phyloP scores from a whole-genome alignment of 208 protist species.

The Porcisia hertigi region DNA sequence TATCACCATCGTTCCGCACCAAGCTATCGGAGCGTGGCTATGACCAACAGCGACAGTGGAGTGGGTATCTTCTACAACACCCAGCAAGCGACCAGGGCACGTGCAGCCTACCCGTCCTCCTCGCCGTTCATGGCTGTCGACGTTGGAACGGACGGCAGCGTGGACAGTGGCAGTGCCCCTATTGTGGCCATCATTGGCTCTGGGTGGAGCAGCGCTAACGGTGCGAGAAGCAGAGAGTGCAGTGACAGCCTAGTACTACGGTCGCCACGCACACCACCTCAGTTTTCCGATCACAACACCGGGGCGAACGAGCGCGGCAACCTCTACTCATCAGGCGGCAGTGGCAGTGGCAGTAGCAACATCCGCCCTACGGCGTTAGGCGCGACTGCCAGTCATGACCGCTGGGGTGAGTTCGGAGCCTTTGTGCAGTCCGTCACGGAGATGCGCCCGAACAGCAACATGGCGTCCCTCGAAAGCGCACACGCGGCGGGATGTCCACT shows the following conservation, averaged over 20 bases:
- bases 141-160: not conserved
- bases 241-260: not conserved
- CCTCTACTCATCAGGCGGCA: not conserved
- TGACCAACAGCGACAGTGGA: constrained; percentile 2
- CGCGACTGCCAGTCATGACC: constrained; percentile 4
- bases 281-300: not conserved
- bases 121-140: not conserved
- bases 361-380: constrained; percentile 2
- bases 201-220: not conserved
- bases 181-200: constrained; percentile 5
- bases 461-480: constrained; percentile 16
- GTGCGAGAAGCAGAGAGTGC: not conserved
- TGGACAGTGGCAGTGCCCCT: constrained; percentile 3
- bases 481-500: constrained; percentile 6
- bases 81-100: constrained; percentile 13
- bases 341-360: constrained; percentile 6
- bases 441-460: constrained; percentile 24
- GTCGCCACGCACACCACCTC: not conserved
- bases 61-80: constrained; percentile 12
- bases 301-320: not conserved
- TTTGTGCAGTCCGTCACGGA: constrained; percentile 35
- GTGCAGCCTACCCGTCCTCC: constrained; percentile 2
- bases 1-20: not conserved
- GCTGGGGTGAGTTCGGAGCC: constrained; percentile 24
- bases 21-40: not conserved